A percentile compares a stretch with the other conserved stretches of the same genome.
Conservation (phyloP, 2,329 filamentous ascomycete species). For the Pseudogymnoascus sp. region DNA sequence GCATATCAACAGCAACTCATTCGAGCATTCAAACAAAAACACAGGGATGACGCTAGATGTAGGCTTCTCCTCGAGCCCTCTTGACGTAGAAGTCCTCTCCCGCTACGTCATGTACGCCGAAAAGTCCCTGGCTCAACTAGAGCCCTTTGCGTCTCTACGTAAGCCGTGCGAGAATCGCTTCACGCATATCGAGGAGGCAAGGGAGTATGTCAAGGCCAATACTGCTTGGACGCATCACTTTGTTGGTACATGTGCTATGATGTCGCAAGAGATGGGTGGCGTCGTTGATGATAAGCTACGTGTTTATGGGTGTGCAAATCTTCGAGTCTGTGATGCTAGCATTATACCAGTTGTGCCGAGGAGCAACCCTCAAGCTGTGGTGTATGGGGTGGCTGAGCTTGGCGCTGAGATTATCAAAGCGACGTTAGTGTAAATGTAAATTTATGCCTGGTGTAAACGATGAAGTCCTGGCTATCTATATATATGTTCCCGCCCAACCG, state of each 20-base stretch:
- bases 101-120: constrained; percentile 34
- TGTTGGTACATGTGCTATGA: constrained; percentile 16
- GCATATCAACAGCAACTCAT: constrained; percentile 39
- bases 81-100: constrained; percentile 46
- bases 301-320: constrained; percentile 27
- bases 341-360: constrained; percentile 9
- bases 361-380: neutral
- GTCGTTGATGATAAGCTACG: constrained; percentile 31
- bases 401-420: constrained; percentile 12
- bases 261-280: constrained; percentile 28
- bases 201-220: neutral
- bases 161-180: constrained; percentile 27
- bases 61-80: constrained; percentile 41
- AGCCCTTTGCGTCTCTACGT: constrained; percentile 30
- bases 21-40: constrained; percentile 23
- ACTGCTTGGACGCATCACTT: neutral
- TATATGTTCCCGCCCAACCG: too few species aligned
- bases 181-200: constrained; percentile 20
- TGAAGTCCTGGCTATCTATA: too few species aligned
- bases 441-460: too few species aligned
- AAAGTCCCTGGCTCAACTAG: constrained; percentile 16
- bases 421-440: neutral
- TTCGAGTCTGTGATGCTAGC: constrained; percentile 12
- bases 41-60: constrained; percentile 42
- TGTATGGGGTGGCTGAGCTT: constrained; percentile 13